Evolutionary conservation across 805 yeast genomes (phyloP), one percentile per base, ranked within the genome.

Genomic region (Cyberlindnera japonica): DNA sequence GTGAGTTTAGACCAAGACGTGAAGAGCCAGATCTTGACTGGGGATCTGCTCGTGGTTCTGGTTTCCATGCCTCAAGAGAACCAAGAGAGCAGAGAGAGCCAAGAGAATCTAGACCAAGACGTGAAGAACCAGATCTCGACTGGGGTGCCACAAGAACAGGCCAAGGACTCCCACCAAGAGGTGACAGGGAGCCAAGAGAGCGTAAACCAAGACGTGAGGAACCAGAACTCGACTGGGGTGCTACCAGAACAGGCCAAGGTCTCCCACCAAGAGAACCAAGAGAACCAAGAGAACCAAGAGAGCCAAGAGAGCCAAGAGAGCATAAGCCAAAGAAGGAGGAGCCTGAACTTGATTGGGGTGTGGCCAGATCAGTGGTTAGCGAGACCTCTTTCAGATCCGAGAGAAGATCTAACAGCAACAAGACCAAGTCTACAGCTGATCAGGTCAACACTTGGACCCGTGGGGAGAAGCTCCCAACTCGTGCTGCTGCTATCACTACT

Each of bases 1-100:
- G 51, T 60, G 33, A 14, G 21, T 37, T 37, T 20, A 40, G 32
- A 61, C 65, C 59, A 50, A 65, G 69, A 59, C 67, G 66, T 44
- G 75, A 69, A 50, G 80, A 71, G 53, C 76, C 78, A 32, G 77
- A 75, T 17, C 63, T 77, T 37, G 86, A 82, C 62, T 80, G 86
- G 81, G 66, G 71, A 47, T 54, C 61, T 40, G 71, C 65, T n/a
- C 33, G 33, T 29, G 59, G 41, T 45, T 46, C 34, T 53, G 58
- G 59, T 31, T 61, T 58, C 38, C 50, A 54, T 37, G 54, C 46
- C 35, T 78, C 23, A 36, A 40, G 59, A 58, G 69, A 67, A 38
- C 46, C 48, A 33, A 50, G 43, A 32, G 44, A 46, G 13, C 21
- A 53, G 55, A 44, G 51, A 60, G 33, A 14, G 33, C 58, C 15